phyloP scores from a whole-genome alignment of 192 early-diverging fungal species.

The Geranomyces variabilis region DNA sequence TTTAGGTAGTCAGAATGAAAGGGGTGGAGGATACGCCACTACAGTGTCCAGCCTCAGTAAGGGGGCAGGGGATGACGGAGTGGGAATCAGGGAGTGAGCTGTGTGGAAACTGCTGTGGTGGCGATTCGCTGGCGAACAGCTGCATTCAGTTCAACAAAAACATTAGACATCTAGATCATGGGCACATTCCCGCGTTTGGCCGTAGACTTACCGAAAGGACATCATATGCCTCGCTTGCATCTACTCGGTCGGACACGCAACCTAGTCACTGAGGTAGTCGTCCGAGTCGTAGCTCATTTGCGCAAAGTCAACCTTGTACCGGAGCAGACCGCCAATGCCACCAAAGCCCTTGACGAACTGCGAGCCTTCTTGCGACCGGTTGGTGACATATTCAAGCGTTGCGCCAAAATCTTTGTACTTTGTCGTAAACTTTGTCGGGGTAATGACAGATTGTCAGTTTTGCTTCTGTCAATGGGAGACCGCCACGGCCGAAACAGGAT shows the following conservation, averaged over 20 bases:
- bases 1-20: too few relatives aligned
- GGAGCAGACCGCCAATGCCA: constrained; percentile 93
- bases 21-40: too few relatives aligned
- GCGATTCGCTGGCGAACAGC: too few relatives aligned
- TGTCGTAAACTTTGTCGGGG: constrained; percentile 93
- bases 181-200: too few relatives aligned
- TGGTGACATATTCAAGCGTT: constrained; percentile 92
- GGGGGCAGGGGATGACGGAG: too few relatives aligned
- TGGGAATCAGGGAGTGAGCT: too few relatives aligned
- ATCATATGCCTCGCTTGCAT: constrained; percentile 7
- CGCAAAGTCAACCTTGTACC: constrained; percentile 84
- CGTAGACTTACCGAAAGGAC: too few relatives aligned
- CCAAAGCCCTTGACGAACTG: constrained; percentile 99
- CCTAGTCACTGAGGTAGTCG: constrained; percentile 54
- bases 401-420: constrained; percentile 98
- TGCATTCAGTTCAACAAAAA: too few relatives aligned
- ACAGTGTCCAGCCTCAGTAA: too few relatives aligned
- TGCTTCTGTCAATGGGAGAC: too few relatives aligned
- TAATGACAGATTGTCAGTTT: constrained; percentile 23
- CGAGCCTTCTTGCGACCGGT: constrained; percentile 92
- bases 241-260: constrained; percentile 8
- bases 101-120: too few relatives aligned
- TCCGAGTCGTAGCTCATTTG: constrained; percentile 48
- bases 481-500: background rate
- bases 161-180: too few relatives aligned